These are phyloP conservation scores for Penicillium digitatum DNA, from an alignment of 2,329 filamentous ascomycete genomes.

Conservation along the genomic window DNA sequence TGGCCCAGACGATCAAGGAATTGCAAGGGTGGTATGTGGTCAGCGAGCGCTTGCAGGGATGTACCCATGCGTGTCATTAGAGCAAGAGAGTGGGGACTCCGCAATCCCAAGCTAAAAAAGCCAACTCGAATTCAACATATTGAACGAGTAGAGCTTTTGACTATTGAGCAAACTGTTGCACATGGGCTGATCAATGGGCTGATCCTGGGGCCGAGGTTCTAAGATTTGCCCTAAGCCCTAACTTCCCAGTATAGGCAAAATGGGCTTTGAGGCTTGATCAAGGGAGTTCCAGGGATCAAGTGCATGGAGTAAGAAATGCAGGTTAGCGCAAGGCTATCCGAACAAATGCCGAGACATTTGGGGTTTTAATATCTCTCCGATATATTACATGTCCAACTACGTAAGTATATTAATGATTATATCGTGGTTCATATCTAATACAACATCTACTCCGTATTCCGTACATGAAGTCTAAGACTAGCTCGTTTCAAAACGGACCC, in stretches of 20 bases:
- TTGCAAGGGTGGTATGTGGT: slow-evolving; percentile 24
- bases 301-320: not conserved
- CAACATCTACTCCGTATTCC: not conserved
- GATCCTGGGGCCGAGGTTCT: slow-evolving; percentile 7
- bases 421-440: no score
- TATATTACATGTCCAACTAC: not conserved
- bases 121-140: slow-evolving; percentile 31
- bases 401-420: not conserved
- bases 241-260: not conserved
- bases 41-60: slow-evolving; percentile 33
- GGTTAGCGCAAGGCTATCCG: not conserved
- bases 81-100: slow-evolving; percentile 25
- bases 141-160: slow-evolving; percentile 17
- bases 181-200: not conserved
- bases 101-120: slow-evolving; percentile 31
- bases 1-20: slow-evolving; percentile 26
- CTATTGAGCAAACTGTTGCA: not conserved
- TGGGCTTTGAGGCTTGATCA: not conserved
- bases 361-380: not conserved
- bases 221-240: slow-evolving; percentile 27
- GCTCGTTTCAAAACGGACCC: slow-evolving; percentile 1
- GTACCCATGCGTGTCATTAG: slow-evolving; percentile 43
- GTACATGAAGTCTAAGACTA: not conserved
- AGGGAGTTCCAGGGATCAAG: not conserved
- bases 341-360: not conserved